Evolutionary conservation across 768 basidiomycete genomes (phyloP).

Genomic region (Kwoniella heveanensis): DNA sequence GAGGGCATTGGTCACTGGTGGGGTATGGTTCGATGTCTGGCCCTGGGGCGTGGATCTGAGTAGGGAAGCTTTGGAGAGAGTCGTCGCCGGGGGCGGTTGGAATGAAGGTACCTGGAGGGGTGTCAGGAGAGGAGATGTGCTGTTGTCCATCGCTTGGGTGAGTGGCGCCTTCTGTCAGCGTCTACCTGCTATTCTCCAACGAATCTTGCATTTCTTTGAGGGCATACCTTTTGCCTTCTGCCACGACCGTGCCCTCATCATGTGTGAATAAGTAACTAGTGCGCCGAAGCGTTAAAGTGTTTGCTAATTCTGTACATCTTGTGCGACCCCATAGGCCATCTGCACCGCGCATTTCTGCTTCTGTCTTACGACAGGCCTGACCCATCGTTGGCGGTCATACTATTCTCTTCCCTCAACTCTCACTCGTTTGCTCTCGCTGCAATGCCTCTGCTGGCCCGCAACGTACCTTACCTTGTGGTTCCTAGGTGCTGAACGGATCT

Average conservation of each 20-base stretch:
- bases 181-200: no score
- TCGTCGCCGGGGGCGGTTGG: conserved; percentile 21
- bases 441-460: conserved; percentile 95
- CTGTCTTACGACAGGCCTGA: conserved; percentile 79
- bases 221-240: no score
- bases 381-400: conserved; percentile 86
- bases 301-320: background rate
- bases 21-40: conserved; percentile 39
- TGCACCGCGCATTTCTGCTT: conserved; percentile 90
- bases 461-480: conserved; percentile 80
- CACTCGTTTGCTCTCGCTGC: conserved; percentile 85
- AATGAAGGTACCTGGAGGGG: conserved; percentile 27
- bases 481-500: conserved; percentile 71
- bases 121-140: conserved; percentile 35
- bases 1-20: conserved; percentile 32
- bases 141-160: conserved; percentile 52
- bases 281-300: no score
- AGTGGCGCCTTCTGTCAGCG: conserved; percentile 28
- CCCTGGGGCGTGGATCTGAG: conserved; percentile 46
- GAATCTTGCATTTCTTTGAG: background rate
- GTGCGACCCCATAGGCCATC: conserved; percentile 62
- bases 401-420: conserved; percentile 85
- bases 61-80: conserved; percentile 38
- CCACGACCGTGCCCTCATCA: no score
- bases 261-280: no score